Conservation (phyloP, 2,329 filamentous ascomycete species). For the Hysterium pulicare region DNA sequence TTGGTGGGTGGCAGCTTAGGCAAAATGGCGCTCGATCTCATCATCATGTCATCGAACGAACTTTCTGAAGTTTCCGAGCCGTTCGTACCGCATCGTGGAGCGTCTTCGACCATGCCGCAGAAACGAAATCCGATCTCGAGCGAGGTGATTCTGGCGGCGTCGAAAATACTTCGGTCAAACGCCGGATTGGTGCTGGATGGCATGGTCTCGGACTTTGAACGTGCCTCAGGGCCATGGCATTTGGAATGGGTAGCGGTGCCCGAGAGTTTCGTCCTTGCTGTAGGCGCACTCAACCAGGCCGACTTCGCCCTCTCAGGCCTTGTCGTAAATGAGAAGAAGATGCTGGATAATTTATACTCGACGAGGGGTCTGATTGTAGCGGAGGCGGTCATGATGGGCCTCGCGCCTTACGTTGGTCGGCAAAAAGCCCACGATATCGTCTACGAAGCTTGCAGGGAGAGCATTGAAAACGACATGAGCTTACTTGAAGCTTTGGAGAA, state of each 20-base stretch:
- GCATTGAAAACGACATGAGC: conserved; percentile 44
- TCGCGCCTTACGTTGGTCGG: conserved; percentile 52
- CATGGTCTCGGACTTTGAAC: conserved; percentile 58
- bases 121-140: conserved; percentile 59
- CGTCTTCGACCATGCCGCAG: conserved; percentile 36
- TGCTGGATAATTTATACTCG: conserved; percentile 51
- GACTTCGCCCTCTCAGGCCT: conserved; percentile 53
- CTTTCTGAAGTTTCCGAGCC: conserved; percentile 55
- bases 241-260: conserved; percentile 57
- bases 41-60: conserved; percentile 58
- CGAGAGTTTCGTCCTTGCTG: conserved; percentile 52
- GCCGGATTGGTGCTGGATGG: conserved; percentile 53
- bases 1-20: conserved; percentile 53
- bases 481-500: conserved; percentile 44
- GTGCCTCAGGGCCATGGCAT: conserved; percentile 58
- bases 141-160: conserved; percentile 54
- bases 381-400: conserved; percentile 60
- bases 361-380: conserved; percentile 55
- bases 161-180: conserved; percentile 53
- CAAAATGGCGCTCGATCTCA: conserved; percentile 55
- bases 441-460: conserved; percentile 52
- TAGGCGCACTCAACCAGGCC: conserved; percentile 53
- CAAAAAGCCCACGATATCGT: conserved; percentile 56
- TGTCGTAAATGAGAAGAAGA: conserved; percentile 48
- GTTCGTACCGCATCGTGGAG: conserved; percentile 33